Conservation (phyloP, 805 yeast species). For the Kuraishia molischiana region DNA sequence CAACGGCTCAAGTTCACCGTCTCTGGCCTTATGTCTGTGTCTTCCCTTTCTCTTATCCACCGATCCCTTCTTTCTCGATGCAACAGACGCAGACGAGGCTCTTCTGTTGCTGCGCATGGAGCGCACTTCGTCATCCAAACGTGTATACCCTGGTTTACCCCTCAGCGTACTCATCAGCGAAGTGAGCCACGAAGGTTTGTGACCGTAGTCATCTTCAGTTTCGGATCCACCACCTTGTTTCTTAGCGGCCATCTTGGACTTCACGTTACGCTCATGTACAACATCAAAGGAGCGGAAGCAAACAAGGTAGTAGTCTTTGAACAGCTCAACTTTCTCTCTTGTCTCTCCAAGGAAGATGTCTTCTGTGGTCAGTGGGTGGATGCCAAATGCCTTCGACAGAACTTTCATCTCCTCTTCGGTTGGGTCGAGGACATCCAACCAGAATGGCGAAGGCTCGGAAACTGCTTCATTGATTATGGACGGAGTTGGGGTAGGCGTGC, state of each 20-base stretch:
- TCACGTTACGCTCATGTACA: constrained; percentile 54
- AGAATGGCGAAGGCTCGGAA: constrained; percentile 48
- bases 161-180: neutral
- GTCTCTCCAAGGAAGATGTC: constrained; percentile 91
- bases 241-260: constrained; percentile 25
- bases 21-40: constrained; percentile 12
- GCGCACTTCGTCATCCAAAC: neutral
- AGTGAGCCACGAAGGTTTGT: neutral
- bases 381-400: constrained; percentile 80
- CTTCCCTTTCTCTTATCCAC: constrained; percentile 10
- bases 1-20: constrained; percentile 71
- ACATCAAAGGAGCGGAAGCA: constrained; percentile 84
- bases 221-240: constrained; percentile 1
- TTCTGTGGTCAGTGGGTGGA: constrained; percentile 94
- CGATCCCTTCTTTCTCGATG: constrained; percentile 2
- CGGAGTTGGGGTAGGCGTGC: constrained; percentile 13
- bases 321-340: constrained; percentile 89
- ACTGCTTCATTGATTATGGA: constrained; percentile 12
- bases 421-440: constrained; percentile 91
- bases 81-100: neutral
- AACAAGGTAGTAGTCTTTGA: constrained; percentile 82
- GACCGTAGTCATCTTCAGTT: neutral
- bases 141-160: neutral
- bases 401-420: constrained; percentile 97
- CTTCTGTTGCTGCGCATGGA: neutral